Conservation (phyloP, 2,329 filamentous ascomycete species). For the Fusarium neocosmosporiellum region DNA sequence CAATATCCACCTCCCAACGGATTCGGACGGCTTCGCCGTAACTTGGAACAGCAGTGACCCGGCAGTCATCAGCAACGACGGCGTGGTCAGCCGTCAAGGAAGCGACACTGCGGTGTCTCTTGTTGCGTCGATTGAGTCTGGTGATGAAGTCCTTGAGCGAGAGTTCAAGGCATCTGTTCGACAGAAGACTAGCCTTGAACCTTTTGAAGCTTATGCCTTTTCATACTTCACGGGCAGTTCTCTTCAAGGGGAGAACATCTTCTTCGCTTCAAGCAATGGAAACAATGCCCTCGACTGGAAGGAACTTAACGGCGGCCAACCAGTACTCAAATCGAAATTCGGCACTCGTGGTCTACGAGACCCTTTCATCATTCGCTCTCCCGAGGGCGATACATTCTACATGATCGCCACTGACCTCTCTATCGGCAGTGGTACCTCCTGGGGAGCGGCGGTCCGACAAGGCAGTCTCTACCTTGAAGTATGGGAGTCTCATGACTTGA, state of each 20-base stretch:
- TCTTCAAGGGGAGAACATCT: slow-evolving; percentile 62
- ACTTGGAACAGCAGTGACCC: slow-evolving; percentile 51
- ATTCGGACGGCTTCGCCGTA: slow-evolving; percentile 45
- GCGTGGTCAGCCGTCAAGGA: slow-evolving; percentile 49
- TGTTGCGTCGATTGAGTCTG: slow-evolving; percentile 47
- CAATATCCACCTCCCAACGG: slow-evolving; percentile 50
- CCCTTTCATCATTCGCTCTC: slow-evolving; percentile 63
- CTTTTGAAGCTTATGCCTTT: slow-evolving; percentile 61
- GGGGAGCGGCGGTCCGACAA: slow-evolving; percentile 58
- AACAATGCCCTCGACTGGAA: slow-evolving; percentile 64
- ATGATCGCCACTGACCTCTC: slow-evolving; percentile 64
- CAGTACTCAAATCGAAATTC: slow-evolving; percentile 56
- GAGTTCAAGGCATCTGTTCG: slow-evolving; percentile 50
- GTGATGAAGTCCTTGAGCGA: slow-evolving; percentile 42
- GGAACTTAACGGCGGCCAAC: slow-evolving; percentile 60
- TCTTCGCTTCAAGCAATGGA: slow-evolving; percentile 61
- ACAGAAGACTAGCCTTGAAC: slow-evolving; percentile 45
- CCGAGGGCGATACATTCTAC: slow-evolving; percentile 62
- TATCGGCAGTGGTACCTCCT: slow-evolving; percentile 65
- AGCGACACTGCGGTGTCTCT: slow-evolving; percentile 46
- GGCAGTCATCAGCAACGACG: slow-evolving; percentile 48
- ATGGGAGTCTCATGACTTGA: slow-evolving; percentile 63
- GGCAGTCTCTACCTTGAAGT: slow-evolving; percentile 64
- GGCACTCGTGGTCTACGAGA: slow-evolving; percentile 64
- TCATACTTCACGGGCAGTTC: slow-evolving; percentile 62